Evolutionary conservation across 805 yeast genomes (phyloP), one percentile per base, ranked within the genome.

Genomic region (Lipomyces kockii): DNA sequence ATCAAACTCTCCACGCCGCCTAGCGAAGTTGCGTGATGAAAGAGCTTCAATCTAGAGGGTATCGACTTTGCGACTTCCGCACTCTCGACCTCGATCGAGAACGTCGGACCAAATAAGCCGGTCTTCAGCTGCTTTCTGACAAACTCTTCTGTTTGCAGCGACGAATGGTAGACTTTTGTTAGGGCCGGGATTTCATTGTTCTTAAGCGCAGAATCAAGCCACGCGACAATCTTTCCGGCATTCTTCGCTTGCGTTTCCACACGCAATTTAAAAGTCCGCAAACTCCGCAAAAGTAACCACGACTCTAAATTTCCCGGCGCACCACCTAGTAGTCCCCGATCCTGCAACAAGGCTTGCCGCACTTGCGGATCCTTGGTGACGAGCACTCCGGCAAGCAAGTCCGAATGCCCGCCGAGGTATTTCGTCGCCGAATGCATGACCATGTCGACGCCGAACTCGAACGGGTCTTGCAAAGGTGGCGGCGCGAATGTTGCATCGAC

Each of bases 401-500:
- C 98, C 6, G 97, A 90, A 78, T 93, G 97, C n/a, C 98, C 98
- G 52, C 97, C 97, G 75, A 92, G 89, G 79, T 89, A 94, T 77
- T 93, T 93, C 0, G 97, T 93, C 0, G 92, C 97, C 0, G 97
- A 91, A 78, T 93, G 97, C 85, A 94, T 81, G n/a, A 94, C 87
- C 71, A 92, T 79, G 77, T 94, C 98, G 37, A 89, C 97, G 59
- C 94, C 97, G 74, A 85, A 89, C 52, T 83, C 83, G 79, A 92
- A 91, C 4, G 97, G 94, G 68, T 91, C 85, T 73, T 87, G 89
- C 65, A 92, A 79, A 20, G 97, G 97, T 14, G 97, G 97, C 25
- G 98, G 97, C 9, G 97, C 98, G 79, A 94, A 91, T 0, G 98
- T 94, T 5, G 97, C 84, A 78, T 93, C 98, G 17, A 91, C 87